phyloP scores from a whole-genome alignment of 2,329 filamentous ascomycete species.

The Colletotrichum endophyticum region DNA sequence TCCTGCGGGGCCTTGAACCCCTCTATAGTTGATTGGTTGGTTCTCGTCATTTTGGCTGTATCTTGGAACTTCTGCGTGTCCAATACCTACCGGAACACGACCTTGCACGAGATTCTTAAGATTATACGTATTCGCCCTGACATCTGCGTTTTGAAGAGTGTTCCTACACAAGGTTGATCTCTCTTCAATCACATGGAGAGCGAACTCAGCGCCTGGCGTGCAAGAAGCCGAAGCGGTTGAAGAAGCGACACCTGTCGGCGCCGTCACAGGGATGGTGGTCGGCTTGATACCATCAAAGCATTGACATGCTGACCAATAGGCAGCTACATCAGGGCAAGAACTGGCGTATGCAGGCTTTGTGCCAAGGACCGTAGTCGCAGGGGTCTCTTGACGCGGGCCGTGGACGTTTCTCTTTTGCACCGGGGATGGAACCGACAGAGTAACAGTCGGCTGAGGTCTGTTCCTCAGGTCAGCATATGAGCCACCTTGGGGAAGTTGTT shows the following conservation, averaged over 20 bases:
- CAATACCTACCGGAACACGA: neutral
- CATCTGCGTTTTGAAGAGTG: neutral
- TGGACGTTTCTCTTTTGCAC: neutral
- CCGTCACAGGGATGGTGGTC: constrained; percentile 13
- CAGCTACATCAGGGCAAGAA: constrained; percentile 9
- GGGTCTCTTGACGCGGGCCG: neutral
- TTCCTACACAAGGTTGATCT: neutral
- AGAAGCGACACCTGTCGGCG: neutral
- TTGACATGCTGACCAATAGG: constrained; percentile 25
- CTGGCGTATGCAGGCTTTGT: constrained; percentile 21
- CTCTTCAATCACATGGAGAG: neutral
- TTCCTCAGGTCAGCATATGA: neutral
- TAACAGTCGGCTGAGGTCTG: neutral
- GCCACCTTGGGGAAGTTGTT: neutral
- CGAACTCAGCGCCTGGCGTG: constrained; percentile 10
- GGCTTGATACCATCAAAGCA: constrained; percentile 22
- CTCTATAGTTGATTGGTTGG: neutral
- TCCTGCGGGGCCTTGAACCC: neutral
- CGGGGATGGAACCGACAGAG: neutral
- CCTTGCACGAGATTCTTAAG: neutral
- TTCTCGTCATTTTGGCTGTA: neutral
- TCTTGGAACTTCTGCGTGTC: neutral
- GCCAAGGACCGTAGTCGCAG: neutral
- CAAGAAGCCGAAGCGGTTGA: neutral
- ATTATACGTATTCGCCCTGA: neutral